Conservation (phyloP, 768 basidiomycete species). For the Suillus occidentalis region DNA sequence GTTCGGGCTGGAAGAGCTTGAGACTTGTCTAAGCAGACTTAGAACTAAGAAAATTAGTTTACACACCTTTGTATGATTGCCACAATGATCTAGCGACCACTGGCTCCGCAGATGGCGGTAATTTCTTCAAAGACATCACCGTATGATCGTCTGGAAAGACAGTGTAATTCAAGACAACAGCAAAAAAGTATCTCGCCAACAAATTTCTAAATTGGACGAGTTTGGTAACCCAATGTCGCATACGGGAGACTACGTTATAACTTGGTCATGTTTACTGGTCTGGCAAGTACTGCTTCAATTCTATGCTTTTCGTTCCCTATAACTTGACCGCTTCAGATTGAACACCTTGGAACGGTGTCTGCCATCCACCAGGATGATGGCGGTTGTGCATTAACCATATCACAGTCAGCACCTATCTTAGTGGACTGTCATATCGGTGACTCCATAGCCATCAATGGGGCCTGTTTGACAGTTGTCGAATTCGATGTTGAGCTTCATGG, state of each 20-base stretch:
- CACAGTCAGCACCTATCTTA: conserved; percentile 69
- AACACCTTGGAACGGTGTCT: conserved; percentile 80
- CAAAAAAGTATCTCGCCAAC: not conserved
- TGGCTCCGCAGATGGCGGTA: conserved; percentile 10
- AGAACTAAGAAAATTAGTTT: conserved; percentile 7
- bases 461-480: conserved; percentile 88
- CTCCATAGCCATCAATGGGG: conserved; percentile 88
- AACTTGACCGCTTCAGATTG: conserved; percentile 56
- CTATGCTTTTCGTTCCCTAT: conserved; percentile 5
- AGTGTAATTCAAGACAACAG: not conserved
- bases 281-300: conserved; percentile 46
- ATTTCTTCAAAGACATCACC: conserved; percentile 6
- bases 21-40: conserved; percentile 13
- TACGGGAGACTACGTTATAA: conserved; percentile 7
- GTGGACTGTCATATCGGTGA: conserved; percentile 91
- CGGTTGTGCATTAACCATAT: conserved; percentile 83
- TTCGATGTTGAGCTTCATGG: conserved; percentile 63
- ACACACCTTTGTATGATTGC: conserved; percentile 45
- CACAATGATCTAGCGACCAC: conserved; percentile 31
- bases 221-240: not conserved
- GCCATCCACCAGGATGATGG: conserved; percentile 61
- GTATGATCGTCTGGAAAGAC: not conserved
- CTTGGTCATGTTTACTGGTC: conserved; percentile 69
- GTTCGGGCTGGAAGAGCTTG: conserved; percentile 55
- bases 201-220: not conserved